Evolutionary conservation across 2,329 filamentous ascomycete genomes (phyloP).

Genomic region (Sclerotinia subarctica): DNA sequence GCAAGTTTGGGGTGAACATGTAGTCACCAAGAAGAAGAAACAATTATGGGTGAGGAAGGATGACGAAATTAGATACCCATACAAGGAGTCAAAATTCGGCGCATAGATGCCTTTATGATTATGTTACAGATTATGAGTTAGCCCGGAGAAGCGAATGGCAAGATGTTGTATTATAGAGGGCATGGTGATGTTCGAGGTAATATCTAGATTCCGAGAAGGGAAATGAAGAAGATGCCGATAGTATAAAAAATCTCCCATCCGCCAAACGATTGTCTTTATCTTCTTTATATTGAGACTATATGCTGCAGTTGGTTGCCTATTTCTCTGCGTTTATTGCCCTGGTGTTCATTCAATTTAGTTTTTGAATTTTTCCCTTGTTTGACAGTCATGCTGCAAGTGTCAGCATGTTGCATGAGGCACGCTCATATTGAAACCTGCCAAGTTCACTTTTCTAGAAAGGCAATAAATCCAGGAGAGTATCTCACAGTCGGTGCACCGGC

Average conservation of each 20-base stretch:
- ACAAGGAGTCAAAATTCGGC: conserved; percentile 46
- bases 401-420: background rate
- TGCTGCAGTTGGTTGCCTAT: background rate
- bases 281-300: background rate
- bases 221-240: background rate
- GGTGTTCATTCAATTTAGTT: background rate
- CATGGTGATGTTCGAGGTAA: background rate
- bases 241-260: background rate
- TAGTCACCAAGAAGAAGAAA: conserved; percentile 79
- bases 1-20: conserved; percentile 88
- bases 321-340: background rate
- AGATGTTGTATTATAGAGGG: conserved; percentile 14
- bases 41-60: conserved; percentile 86
- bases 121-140: background rate
- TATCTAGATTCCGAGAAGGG: background rate
- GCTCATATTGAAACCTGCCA: background rate
- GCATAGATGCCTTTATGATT: conserved; percentile 16
- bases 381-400: background rate
- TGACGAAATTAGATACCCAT: conserved; percentile 65
- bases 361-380: background rate
- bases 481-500: background rate
- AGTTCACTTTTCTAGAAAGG: background rate
- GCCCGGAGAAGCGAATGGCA: background rate
- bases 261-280: background rate
- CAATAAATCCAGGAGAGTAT: background rate